Percentiles rank a stretch among this genome's conserved stretches.
Conservation (phyloP, 345 rosid genomes). For the Crucihimalaya himalaica region DNA sequence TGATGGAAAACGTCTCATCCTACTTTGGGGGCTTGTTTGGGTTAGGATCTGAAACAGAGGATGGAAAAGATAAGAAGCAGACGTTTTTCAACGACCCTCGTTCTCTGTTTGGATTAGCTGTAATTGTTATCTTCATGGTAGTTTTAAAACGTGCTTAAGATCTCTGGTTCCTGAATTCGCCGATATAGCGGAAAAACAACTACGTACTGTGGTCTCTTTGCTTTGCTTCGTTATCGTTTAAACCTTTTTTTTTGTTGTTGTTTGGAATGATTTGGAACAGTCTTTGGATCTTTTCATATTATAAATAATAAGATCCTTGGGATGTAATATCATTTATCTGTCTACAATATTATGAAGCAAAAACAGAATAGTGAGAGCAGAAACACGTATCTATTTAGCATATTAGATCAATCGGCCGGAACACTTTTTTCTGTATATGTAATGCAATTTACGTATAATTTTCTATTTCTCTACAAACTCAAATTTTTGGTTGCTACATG, state of each 20-base stretch:
- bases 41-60: conserved; percentile 42
- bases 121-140: conserved; percentile 62
- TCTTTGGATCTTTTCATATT: conserved; percentile 2
- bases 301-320: conserved; percentile 23
- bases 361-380: too few species aligned
- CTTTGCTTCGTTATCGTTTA: conserved; percentile 15
- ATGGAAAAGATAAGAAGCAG: conserved; percentile 38
- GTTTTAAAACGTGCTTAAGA: conserved; percentile 57
- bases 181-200: conserved; percentile 34
- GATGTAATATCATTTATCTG: background rate
- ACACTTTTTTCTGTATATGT: too few species aligned
- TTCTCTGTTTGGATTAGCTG: conserved; percentile 60
- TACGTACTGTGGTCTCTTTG: background rate
- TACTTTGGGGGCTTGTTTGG: conserved; percentile 56
- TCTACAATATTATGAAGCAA: too few species aligned
- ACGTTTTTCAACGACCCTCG: conserved; percentile 42
- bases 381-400: too few species aligned
- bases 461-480: too few species aligned
- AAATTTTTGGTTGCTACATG: too few species aligned
- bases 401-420: too few species aligned
- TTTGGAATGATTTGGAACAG: conserved; percentile 18
- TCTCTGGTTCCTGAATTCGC: conserved; percentile 38
- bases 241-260: background rate
- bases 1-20: conserved; percentile 56
- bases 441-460: too few species aligned